Evolutionary conservation across 2,329 filamentous ascomycete genomes (phyloP), one percentile per base, ranked within the genome.

Genomic region (Trichoderma oligosporum): DNA sequence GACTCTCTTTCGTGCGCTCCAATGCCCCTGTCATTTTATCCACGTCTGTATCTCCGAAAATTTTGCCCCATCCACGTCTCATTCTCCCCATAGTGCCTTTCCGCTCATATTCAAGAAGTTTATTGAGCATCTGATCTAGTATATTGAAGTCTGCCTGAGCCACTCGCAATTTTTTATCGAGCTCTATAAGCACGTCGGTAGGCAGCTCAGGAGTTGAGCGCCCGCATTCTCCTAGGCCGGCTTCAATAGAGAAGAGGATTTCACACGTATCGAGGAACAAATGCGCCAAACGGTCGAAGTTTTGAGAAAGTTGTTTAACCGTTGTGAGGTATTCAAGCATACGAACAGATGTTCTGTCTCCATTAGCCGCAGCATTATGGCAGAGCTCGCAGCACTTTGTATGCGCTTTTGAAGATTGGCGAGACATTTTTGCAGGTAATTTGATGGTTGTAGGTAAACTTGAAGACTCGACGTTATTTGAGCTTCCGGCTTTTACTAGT

Each of bases 191-290:
- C 69, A 87, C 81, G 56, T 88, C 84, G 4, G 71, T 64, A 0
- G 85, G 83, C 16, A 88, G 77, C 14, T 76, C 72, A 61, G 82
- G 80, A 14, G 74, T 72, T 18, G 75, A 76, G 38, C 76, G 75
- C 27, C 75, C 70, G 42, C 76, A 78, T 63, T 84, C 80, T n/a
- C 73, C 70, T 53, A 89, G 76, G 4, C 86, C 86, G 20, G 82
- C 80, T 69, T 88, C 84, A 60, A 88, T 84, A n/a, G 82, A 81
- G 76, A 84, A 87, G 39, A 89, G 74, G 39, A 84, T 81, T 54
- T 84, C 80, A 67, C 82, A 86, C 4, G 83, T 82, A 56, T 88
- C 84, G 58, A 89, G 78, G 65, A 88, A 87, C 61, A 86, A 83
- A 60, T 80, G 78, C 8, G 85, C 84, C 18, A 89, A 76, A 24